Evolutionary conservation across 805 yeast species (phyloP).

Genomic region (Metschnikowia peoriensis): DNA sequence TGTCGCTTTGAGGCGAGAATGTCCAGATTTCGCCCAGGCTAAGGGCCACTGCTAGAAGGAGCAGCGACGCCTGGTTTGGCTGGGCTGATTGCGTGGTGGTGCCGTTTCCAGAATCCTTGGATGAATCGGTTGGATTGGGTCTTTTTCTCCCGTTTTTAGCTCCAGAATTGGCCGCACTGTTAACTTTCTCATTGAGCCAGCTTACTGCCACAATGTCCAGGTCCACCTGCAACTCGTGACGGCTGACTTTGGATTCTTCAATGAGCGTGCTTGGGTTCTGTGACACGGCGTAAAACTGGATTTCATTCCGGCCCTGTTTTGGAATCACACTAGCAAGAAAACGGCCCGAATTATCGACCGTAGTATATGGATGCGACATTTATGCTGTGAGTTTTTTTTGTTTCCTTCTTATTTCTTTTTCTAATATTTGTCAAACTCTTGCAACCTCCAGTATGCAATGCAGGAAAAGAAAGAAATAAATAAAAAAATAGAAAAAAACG

Average conservation of each 20-base stretch:
- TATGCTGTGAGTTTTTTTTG: too few relatives aligned
- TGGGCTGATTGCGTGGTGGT: not conserved
- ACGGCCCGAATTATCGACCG: slow-evolving; percentile 29
- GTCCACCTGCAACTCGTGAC: slow-evolving; percentile 42
- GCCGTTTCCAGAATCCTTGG: not conserved
- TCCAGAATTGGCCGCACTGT: not conserved
- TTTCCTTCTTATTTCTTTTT: too few relatives aligned
- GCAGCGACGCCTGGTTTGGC: slow-evolving; percentile 1
- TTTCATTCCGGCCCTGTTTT: slow-evolving; percentile 46
- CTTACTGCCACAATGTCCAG: slow-evolving; percentile 33
- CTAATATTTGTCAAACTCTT: not conserved
- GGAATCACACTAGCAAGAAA: slow-evolving; percentile 40
- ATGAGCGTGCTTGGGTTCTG: slow-evolving; percentile 14
- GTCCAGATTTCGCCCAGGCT: slow-evolving; percentile 40
- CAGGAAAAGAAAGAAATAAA: slow-evolving; percentile 2
- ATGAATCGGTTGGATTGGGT: not conserved
- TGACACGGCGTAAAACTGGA: slow-evolving; percentile 36
- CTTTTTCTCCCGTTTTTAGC: slow-evolving; percentile 1
- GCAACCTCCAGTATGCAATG: too few relatives aligned
- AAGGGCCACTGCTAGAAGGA: slow-evolving; percentile 31
- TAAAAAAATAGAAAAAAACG: too few relatives aligned
- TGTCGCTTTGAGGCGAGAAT: slow-evolving; percentile 44
- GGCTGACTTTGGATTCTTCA: slow-evolving; percentile 22
- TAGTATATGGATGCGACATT: slow-evolving; percentile 17
- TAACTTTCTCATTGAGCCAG: slow-evolving; percentile 32